Base-by-base conservation (phyloP, 2,329 filamentous ascomycete species). In the Penicillium sp. region DNA sequence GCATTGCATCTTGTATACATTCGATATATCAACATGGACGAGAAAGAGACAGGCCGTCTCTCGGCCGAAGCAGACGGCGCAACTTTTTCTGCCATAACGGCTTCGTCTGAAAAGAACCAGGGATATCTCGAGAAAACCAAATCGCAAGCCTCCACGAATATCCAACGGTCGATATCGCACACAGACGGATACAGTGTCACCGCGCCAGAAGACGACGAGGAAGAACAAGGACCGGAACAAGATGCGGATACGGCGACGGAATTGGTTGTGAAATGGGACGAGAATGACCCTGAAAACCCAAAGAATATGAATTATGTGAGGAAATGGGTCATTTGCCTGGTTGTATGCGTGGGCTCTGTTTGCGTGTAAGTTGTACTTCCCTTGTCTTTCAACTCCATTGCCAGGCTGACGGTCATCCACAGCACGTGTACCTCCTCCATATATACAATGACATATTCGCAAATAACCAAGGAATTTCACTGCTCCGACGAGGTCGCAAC, bases 381-480 rank as follows among this genome's bases (percentile, higher is more conserved):
- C 6, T 9, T 5, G 16, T 40, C 12, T 40, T 18, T 40, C 7
- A 5, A 35, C 9, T 47, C 9, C 20, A 12, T 9, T 24, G 45
- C 3, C n/a, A 7, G 35, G 16, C 33, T 38, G 33, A 59, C 26
- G 48, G 52, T 28, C 18, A 35, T 24, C 24, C 47, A 14, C 64
- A 91, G 88, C 54, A 96, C 91, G 8, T 91, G 87, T 68, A 84
- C 89, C 1, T 92, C 88, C 48, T 94, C 91, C n/a, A 85, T 96
- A 64, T 96, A 97, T 72, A 93, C 91, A 0, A 84, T 84, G 12
- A 94, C 89, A 0, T 97, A 96, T 70, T 68, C 66, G 18, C 88
- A 94, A 71, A 84, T 96, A 73, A 84, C 87, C 60, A 74, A 78
- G 24, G 89, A 95, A 58, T 95, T 96, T 64, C 75, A 83, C 62